A percentile compares a stretch with the other conserved stretches of the same genome.
These are phyloP conservation scores for Podila horticola DNA, from an alignment of 192 early-diverging fungal species.

Conservation along the genomic window DNA sequence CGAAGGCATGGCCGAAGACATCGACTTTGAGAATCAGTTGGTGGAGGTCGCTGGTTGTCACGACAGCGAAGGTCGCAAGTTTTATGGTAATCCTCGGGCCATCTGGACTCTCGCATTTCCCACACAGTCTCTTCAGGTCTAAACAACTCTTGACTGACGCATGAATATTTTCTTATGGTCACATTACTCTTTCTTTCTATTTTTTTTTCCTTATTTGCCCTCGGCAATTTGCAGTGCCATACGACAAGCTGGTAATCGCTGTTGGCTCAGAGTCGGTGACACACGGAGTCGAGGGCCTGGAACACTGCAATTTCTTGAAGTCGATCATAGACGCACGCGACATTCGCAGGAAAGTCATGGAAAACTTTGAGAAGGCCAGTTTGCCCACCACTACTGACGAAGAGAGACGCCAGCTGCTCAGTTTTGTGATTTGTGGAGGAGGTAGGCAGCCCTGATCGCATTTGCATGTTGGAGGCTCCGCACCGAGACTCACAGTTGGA, in stretches of 20 bases:
- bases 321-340: conserved; percentile 71
- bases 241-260: conserved; percentile 66
- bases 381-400: conserved; percentile 67
- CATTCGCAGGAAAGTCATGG: conserved; percentile 67
- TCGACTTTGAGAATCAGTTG: conserved; percentile 61
- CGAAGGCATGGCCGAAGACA: conserved; percentile 58
- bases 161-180: neutral
- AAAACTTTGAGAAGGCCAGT: conserved; percentile 73
- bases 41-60: conserved; percentile 53
- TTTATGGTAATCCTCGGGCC: conserved; percentile 55
- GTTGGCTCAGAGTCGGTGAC: conserved; percentile 68
- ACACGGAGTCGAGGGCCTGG: conserved; percentile 71
- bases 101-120: neutral
- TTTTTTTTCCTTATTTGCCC: no score
- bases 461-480: neutral
- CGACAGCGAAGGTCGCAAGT: conserved; percentile 34
- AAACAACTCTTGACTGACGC: neutral
- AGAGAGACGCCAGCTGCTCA: conserved; percentile 69
- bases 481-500: neutral
- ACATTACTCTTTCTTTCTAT: neutral
- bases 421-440: conserved; percentile 80
- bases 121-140: neutral
- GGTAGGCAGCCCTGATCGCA: conserved; percentile 53
- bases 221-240: conserved; percentile 39
- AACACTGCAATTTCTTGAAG: conserved; percentile 71